Conservation (phyloP, 106 monocot genomes). For the Cymbidium sinense region DNA sequence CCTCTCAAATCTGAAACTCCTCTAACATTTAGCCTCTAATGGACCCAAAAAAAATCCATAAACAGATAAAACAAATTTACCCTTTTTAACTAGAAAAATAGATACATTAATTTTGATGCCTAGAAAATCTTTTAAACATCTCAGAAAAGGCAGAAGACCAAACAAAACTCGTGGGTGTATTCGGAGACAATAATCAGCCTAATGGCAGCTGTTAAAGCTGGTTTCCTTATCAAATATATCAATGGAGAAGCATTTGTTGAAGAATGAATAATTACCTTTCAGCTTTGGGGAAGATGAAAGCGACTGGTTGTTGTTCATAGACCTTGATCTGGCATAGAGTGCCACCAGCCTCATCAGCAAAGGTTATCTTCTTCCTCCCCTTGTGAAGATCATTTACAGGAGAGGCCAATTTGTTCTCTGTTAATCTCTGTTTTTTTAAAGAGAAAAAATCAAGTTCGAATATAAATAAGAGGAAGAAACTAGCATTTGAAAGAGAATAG, state of each 20-base stretch:
- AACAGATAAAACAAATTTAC: background rate
- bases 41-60: background rate
- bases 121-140: background rate
- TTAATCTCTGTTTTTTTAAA: slow-evolving; percentile 32
- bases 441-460: background rate
- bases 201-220: too few species aligned
- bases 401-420: slow-evolving; percentile 27
- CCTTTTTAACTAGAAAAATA: background rate
- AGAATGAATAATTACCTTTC: background rate
- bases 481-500: background rate
- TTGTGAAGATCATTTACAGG: slow-evolving; percentile 22
- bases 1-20: background rate
- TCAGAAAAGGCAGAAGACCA: background rate
- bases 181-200: too few species aligned
- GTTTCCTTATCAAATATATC: too few species aligned
- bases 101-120: background rate
- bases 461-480: background rate
- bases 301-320: slow-evolving; percentile 23
- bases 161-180: background rate
- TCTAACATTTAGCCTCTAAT: background rate
- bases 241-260: background rate
- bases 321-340: slow-evolving; percentile 67
- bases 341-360: slow-evolving; percentile 93
- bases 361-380: slow-evolving; percentile 60
- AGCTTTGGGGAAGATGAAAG: slow-evolving; percentile 6